phyloP scores from a whole-genome alignment of 768 basidiomycete genomes.

The Candolleomyces eurysporus region DNA sequence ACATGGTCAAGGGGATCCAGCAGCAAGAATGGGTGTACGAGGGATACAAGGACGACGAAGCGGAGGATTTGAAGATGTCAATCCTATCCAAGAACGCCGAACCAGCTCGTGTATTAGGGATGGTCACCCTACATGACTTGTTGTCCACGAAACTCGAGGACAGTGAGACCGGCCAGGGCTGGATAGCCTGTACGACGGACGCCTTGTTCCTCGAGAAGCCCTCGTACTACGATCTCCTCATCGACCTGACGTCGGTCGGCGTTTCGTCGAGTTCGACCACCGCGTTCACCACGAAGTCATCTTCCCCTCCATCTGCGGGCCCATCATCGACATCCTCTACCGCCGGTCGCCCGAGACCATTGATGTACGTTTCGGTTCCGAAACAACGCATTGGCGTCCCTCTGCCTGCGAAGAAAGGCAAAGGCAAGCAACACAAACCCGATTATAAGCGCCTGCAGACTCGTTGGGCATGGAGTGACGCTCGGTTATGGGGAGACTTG shows the following conservation, averaged over 20 bases:
- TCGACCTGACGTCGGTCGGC: slow-evolving; percentile 58
- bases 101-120: slow-evolving; percentile 69
- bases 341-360: slow-evolving; percentile 1
- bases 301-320: neutral
- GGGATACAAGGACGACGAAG: slow-evolving; percentile 4
- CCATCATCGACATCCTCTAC: neutral
- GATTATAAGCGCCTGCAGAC: slow-evolving; percentile 4
- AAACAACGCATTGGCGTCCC: neutral
- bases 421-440: neutral
- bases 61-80: neutral
- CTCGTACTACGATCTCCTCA: slow-evolving; percentile 73
- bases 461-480: slow-evolving; percentile 11
- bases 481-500: slow-evolving; percentile 6
- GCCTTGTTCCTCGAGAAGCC: slow-evolving; percentile 83
- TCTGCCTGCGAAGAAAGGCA: neutral
- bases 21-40: slow-evolving; percentile 20
- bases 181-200: slow-evolving; percentile 89
- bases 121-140: slow-evolving; percentile 76
- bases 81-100: slow-evolving; percentile 37
- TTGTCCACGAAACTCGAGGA: slow-evolving; percentile 29
- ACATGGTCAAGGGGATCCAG: slow-evolving; percentile 44
- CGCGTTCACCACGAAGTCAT: neutral
- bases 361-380: slow-evolving; percentile 6
- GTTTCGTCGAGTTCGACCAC: neutral
- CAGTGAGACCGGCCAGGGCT: slow-evolving; percentile 61